Evolutionary conservation across 2,329 filamentous ascomycete genomes (phyloP), one percentile per base, ranked within the genome.

Genomic region (Sarocladium strictum): DNA sequence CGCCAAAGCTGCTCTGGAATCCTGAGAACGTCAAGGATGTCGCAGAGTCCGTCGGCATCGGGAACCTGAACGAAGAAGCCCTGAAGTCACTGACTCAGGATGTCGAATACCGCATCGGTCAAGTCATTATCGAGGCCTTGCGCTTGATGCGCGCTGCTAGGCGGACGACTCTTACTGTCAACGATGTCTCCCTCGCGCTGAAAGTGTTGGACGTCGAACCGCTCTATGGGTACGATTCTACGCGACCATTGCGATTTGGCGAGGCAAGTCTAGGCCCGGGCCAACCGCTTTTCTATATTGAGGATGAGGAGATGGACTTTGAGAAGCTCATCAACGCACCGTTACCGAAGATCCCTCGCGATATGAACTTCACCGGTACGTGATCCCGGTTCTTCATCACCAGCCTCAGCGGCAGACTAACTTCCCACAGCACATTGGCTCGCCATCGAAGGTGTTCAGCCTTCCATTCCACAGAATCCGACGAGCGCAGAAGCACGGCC

Each of bases 321-420:
- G 94, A 99, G 75, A 97, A 97, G 76, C 77, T 99, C 61, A 97
- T 99, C 68, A 99, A 99, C 73, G 91, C 91, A 60, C 90, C 94
- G 3, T 73, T 99, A 61, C 94, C 94, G 24, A 97, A 95, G 70
- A 92, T 99, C 27, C 94, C 94, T 32, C 81, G 93, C 51, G 94
- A 99, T 69, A 87, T 94, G 63, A 90, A 85, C 58, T 93, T 97
- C 66, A 97, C 93, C 38, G 88, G 90, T 93, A 74, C 55, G 78
- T 56, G 19, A 24, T 14, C 17, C 10, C 5, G 21, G 37, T 41
- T 19, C 14, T 15, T 54, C 19, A 14, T 41, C 27, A 38, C 40
- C n/a, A 27, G 10, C 50, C 4, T 26, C 2, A 19, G 3, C 27
- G 3, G 24, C 15, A 35, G 58, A 49, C 55, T 62, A 32, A 64